phyloP scores from a whole-genome alignment of 1,284 basidiomycete genomes.

The Amylostereum areolatum region DNA sequence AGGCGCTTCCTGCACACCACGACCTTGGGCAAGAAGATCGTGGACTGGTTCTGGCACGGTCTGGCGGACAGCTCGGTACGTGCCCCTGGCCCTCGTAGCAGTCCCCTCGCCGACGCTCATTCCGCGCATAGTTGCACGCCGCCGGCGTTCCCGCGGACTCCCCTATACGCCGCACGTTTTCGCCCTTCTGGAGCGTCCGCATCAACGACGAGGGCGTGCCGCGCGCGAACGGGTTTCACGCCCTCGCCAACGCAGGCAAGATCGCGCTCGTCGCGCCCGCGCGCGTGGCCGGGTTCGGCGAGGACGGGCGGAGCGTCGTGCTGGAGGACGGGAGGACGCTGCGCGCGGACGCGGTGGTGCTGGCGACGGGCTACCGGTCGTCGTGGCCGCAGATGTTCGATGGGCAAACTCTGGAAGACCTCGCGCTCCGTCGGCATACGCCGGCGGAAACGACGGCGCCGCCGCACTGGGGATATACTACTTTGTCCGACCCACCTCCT shows the following conservation, averaged over 20 bases:
- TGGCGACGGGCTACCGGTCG: constrained; percentile 51
- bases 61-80: constrained; percentile 12
- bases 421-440: neutral
- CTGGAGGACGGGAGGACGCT: constrained; percentile 34
- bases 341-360: constrained; percentile 38
- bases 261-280: constrained; percentile 39
- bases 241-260: constrained; percentile 32
- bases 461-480: constrained; percentile 27
- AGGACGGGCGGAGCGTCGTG: constrained; percentile 33
- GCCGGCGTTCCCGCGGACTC: constrained; percentile 34
- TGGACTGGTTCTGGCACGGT: constrained; percentile 10
- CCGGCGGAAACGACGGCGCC: no score
- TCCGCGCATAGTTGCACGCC: constrained; percentile 28
- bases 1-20: constrained; percentile 23
- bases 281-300: constrained; percentile 30
- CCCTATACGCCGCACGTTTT: constrained; percentile 35
- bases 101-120: neutral
- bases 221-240: constrained; percentile 32
- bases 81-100: neutral
- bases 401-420: constrained; percentile 3
- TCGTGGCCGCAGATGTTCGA: constrained; percentile 43
- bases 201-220: constrained; percentile 44
- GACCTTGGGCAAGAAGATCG: constrained; percentile 18
- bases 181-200: constrained; percentile 42
- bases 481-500: constrained; percentile 22